phyloP scores from a whole-genome alignment of 352 stramenopile genomes.

The Phytophthora colocasiae region DNA sequence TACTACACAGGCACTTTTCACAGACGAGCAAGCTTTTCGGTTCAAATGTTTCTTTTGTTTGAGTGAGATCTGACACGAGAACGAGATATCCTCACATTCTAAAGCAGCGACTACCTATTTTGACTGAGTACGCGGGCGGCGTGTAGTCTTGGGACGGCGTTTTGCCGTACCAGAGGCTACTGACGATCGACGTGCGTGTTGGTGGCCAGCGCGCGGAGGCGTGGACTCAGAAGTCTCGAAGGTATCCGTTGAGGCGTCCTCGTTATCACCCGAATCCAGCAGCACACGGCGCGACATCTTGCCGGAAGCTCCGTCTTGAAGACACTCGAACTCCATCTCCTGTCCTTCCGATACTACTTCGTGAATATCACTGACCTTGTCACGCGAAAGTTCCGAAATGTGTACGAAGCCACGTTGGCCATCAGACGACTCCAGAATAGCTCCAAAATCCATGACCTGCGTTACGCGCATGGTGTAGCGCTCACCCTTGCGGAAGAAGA shows the following conservation, averaged over 20 bases:
- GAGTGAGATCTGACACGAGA: constrained; percentile 28
- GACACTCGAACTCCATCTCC: constrained; percentile 82
- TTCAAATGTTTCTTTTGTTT: constrained; percentile 27
- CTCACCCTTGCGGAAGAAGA: constrained; percentile 89
- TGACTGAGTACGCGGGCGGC: constrained; percentile 38
- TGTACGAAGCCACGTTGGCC: constrained; percentile 94
- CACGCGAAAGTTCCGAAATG: constrained; percentile 91
- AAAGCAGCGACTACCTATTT: constrained; percentile 35
- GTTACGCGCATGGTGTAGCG: constrained; percentile 93
- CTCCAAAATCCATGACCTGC: constrained; percentile 96
- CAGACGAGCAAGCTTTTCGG: constrained; percentile 4
- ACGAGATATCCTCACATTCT: constrained; percentile 3
- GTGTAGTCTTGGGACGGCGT: constrained; percentile 38
- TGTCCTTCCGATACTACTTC: constrained; percentile 68
- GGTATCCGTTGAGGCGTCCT: constrained; percentile 10
- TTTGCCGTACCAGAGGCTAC: constrained; percentile 33
- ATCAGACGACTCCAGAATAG: constrained; percentile 86
- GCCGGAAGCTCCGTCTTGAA: constrained; percentile 76
- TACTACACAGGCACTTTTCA: constrained; percentile 1
- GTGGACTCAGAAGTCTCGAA: constrained; percentile 15
- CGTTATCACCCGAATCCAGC: constrained; percentile 27
- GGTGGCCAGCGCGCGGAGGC: constrained; percentile 16
- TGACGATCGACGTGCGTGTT: constrained; percentile 42
- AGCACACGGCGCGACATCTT: constrained; percentile 86
- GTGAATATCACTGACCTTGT: constrained; percentile 73